Evolutionary conservation across 495 filamentous ascomycete species (phyloP).

Genomic region (Xylaria venustula): DNA sequence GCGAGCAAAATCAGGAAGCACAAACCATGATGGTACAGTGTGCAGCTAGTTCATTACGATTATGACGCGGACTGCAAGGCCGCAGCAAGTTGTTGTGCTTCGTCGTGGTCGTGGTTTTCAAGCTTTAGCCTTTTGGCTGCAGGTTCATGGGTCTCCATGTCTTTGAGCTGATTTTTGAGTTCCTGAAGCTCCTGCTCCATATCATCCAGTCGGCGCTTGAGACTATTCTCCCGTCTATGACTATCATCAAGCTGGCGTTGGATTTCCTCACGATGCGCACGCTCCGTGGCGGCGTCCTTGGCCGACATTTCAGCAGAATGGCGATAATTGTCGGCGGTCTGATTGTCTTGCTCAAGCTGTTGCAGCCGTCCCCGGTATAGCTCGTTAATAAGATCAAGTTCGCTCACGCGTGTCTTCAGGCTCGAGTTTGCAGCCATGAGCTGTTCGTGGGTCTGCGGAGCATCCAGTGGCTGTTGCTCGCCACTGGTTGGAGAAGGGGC

Average conservation of each 20-base stretch:
- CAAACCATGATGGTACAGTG: not conserved
- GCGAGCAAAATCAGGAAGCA: not conserved
- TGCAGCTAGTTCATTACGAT: not conserved
- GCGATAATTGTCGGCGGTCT: slow-evolving; percentile 36
- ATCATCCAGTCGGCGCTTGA: slow-evolving; percentile 80
- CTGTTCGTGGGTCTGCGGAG: slow-evolving; percentile 76
- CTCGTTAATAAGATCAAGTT: slow-evolving; percentile 94
- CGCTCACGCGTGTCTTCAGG: slow-evolving; percentile 85
- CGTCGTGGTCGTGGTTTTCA: slow-evolving; percentile 4
- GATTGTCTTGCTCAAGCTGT: slow-evolving; percentile 73
- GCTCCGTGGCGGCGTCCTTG: slow-evolving; percentile 35
- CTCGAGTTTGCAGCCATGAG: slow-evolving; percentile 73
- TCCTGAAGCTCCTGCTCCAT: slow-evolving; percentile 60
- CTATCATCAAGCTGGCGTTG: slow-evolving; percentile 71
- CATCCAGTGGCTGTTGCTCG: slow-evolving; percentile 66
- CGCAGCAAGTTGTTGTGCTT: slow-evolving; percentile 9
- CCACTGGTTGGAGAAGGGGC: slow-evolving; percentile 67
- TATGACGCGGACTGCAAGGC: slow-evolving; percentile 8
- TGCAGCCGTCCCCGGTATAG: slow-evolving; percentile 85
- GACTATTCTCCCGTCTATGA: slow-evolving; percentile 72
- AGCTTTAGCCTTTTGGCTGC: slow-evolving; percentile 28
- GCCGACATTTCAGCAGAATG: slow-evolving; percentile 42
- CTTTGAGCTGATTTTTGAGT: slow-evolving; percentile 36
- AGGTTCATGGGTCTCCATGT: slow-evolving; percentile 30
- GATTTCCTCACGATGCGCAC: slow-evolving; percentile 43